A percentile compares a stretch with the other conserved stretches of the same genome.
Evolutionary conservation across 2,329 filamentous ascomycete genomes (phyloP).

Genomic region (Scortechinia acanthostroma): DNA sequence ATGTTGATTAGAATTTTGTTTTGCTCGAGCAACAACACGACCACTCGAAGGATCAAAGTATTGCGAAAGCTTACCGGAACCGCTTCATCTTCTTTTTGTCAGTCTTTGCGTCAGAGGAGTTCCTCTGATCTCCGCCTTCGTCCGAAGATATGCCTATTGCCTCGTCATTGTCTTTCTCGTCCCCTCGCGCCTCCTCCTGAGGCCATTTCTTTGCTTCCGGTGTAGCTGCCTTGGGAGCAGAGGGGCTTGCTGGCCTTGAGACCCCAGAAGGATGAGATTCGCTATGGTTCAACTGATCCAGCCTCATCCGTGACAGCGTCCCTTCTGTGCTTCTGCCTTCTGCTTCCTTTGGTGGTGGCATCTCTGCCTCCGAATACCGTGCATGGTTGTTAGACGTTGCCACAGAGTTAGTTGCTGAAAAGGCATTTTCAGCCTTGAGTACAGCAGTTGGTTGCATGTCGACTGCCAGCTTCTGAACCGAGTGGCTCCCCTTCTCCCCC

Average conservation of each 20-base stretch:
- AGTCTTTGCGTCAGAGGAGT: not conserved
- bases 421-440: too few species aligned
- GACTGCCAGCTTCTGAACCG: too few species aligned
- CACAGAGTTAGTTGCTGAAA: too few species aligned
- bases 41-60: not conserved
- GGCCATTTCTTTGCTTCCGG: too few species aligned
- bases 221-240: too few species aligned
- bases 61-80: slow-evolving; percentile 55
- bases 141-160: not conserved
- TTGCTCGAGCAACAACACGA: too few species aligned
- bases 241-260: too few species aligned
- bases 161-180: not conserved
- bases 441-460: too few species aligned
- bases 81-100: slow-evolving; percentile 63
- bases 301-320: not conserved
- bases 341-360: not conserved
- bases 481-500: too few species aligned
- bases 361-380: too few species aligned
- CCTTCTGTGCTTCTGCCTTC: not conserved
- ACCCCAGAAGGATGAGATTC: not conserved
- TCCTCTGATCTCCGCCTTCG: not conserved
- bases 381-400: too few species aligned
- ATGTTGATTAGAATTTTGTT: not conserved
- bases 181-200: too few species aligned
- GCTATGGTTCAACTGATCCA: not conserved